Base-by-base conservation (phyloP, 164 flowering plant species). In the Berberis thunbergii region DNA sequence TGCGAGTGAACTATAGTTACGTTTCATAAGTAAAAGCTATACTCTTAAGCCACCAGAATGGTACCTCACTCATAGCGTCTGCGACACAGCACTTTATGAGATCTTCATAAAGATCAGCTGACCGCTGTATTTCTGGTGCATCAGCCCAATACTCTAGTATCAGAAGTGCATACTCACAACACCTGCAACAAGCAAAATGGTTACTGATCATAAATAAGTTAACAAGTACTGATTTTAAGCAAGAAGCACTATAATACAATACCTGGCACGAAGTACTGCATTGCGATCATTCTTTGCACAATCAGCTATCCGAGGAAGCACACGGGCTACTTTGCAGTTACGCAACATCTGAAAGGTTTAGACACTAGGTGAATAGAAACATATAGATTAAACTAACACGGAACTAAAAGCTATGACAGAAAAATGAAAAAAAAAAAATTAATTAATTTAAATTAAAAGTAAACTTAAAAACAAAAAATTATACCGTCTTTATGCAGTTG, bases 41-140 rank as follows among this genome's bases (percentile, higher is more conserved):
- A 12, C 8, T 10, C 54, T 11, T 11, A 1, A 4, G 50, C 2
- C 7, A 52, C 10, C 10, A 45, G 44, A 63, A 40, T 26, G 2
- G 57, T 79, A 95, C 99, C 97, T 95, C 99, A 80, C 99, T 88
- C 93, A 91, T 89, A 61, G 99, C 97, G 84, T 95, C 99, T 45
- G 79, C 88, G 40, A 86, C 97, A 76, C 97, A 95, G 71, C 96
- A 89, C 66, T 74, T 86, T 48, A 95, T 85, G 41, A 95, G 77
- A 73, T 89, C 99, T 76, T 95, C 99, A 82, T 91, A 95, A 2
- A 88, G 81, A 75, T 95, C 97, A 46, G 97, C 99, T 39, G 97
- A 79, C 57, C 97, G 81, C 61, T 91, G 99, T 73, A 95, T 89
- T 79, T 95, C 99, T 66, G 97, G 97, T 60, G 93, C 97, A 82